Evolutionary conservation across 2,329 filamentous ascomycete genomes (phyloP).

Genomic region (Phyllosticta citriasiana): DNA sequence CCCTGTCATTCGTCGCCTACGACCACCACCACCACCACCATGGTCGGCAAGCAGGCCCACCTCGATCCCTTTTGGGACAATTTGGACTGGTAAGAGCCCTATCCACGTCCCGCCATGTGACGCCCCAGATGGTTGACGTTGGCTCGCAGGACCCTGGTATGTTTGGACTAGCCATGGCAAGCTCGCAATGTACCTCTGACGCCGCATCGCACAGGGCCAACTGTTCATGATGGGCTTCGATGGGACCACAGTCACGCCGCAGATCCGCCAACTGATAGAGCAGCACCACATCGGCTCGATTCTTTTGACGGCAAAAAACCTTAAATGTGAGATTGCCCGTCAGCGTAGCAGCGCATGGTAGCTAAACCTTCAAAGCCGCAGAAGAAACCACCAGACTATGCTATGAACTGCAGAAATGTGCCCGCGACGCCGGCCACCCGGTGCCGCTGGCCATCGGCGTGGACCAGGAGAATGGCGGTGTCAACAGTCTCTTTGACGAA

Average conservation of each 20-base stretch:
- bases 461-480: slow-evolving; percentile 95
- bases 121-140: slow-evolving; percentile 22
- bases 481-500: slow-evolving; percentile 93
- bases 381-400: slow-evolving; percentile 82
- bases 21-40: slow-evolving; percentile 25
- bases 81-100: slow-evolving; percentile 56
- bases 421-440: slow-evolving; percentile 79
- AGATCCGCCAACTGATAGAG: slow-evolving; percentile 71
- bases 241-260: slow-evolving; percentile 71
- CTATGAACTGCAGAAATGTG: slow-evolving; percentile 85
- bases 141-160: slow-evolving; percentile 35
- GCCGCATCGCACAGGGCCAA: slow-evolving; percentile 47
- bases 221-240: slow-evolving; percentile 79
- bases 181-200: background rate
- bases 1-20: slow-evolving; percentile 5
- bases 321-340: slow-evolving; percentile 55
- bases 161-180: slow-evolving; percentile 10
- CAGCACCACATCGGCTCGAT: slow-evolving; percentile 84
- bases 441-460: slow-evolving; percentile 82
- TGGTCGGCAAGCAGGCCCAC: slow-evolving; percentile 32
- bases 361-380: slow-evolving; percentile 52
- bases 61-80: slow-evolving; percentile 56
- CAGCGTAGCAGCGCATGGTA: background rate
- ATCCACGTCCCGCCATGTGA: slow-evolving; percentile 18
- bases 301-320: slow-evolving; percentile 71